These are phyloP conservation scores for Cadophora sp. DNA, from an alignment of 2,329 filamentous ascomycete species.

Conservation along the genomic window DNA sequence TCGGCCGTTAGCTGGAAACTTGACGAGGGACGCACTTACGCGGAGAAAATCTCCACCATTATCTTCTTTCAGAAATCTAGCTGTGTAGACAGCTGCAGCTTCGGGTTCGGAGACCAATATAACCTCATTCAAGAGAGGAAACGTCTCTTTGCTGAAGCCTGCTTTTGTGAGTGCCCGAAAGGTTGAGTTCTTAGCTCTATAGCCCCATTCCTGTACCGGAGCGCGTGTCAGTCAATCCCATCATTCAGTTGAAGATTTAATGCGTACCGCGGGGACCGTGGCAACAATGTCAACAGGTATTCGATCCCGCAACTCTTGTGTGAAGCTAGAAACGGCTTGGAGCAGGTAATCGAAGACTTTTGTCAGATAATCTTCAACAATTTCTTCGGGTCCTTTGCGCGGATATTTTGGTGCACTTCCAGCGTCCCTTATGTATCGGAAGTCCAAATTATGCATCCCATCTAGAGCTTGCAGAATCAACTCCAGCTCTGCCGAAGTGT, in stretches of 20 bases:
- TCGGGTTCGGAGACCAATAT: conserved; percentile 42
- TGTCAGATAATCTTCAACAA: conserved; percentile 42
- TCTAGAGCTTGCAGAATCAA: conserved; percentile 40
- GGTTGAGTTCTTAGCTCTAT: conserved; percentile 42
- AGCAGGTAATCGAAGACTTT: conserved; percentile 35
- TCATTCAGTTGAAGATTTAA: not conserved
- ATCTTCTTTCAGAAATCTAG: conserved; percentile 35
- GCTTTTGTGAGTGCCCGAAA: conserved; percentile 39
- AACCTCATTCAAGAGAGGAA: conserved; percentile 38
- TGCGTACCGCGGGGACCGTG: conserved; percentile 35
- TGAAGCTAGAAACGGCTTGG: conserved; percentile 28
- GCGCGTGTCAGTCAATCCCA: not conserved
- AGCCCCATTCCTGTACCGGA: conserved; percentile 38
- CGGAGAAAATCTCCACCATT: conserved; percentile 25
- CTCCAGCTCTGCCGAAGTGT: conserved; percentile 39
- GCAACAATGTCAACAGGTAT: conserved; percentile 42
- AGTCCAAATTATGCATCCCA: conserved; percentile 42
- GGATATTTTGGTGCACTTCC: conserved; percentile 35
- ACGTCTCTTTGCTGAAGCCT: conserved; percentile 40
- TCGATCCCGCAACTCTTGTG: conserved; percentile 15
- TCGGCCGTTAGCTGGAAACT: not conserved
- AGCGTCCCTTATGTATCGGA: conserved; percentile 34
- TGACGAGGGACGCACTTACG: not conserved
- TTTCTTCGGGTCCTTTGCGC: conserved; percentile 38
- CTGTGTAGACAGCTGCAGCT: conserved; percentile 43